Percentiles rank a stretch among this genome's conserved stretches.
These are phyloP conservation scores for Hypoxylon rickii DNA, from an alignment of 495 filamentous ascomycete genomes.

Conservation along the genomic window DNA sequence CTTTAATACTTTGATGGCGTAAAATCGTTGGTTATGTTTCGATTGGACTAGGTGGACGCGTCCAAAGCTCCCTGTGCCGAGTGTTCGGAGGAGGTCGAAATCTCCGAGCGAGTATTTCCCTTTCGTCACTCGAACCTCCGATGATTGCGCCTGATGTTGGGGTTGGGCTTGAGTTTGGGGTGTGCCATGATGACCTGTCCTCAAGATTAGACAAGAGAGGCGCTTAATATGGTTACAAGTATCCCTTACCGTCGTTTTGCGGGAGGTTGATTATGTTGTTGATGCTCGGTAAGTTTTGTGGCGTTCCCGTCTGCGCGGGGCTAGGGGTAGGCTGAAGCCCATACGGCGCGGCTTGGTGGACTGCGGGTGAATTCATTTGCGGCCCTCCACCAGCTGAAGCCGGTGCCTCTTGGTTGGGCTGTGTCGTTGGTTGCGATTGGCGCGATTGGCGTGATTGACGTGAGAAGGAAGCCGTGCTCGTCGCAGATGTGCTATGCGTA, in stretches of 20 bases:
- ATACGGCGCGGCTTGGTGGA: constrained; percentile 34
- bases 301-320: constrained; percentile 40
- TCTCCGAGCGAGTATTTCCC: constrained; percentile 96
- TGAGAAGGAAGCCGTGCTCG: constrained; percentile 28
- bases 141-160: constrained; percentile 20
- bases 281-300: constrained; percentile 68
- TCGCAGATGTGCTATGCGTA: constrained; percentile 44
- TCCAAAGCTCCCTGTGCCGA: constrained; percentile 96
- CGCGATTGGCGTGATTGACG: background rate
- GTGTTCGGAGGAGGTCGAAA: constrained; percentile 83
- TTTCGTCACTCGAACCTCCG: constrained; percentile 74
- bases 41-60: constrained; percentile 95
- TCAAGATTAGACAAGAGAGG: constrained; percentile 26
- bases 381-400: constrained; percentile 37
- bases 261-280: constrained; percentile 72
- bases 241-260: constrained; percentile 52
- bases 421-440: constrained; percentile 30
- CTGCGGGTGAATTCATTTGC: constrained; percentile 39
- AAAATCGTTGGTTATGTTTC: constrained; percentile 94
- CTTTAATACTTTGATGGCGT: constrained; percentile 97
- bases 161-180: constrained; percentile 36
- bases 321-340: constrained; percentile 34
- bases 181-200: constrained; percentile 39
- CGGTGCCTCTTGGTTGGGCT: constrained; percentile 22
- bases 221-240: constrained; percentile 40